Base-by-base conservation (phyloP, 139 green algal species). In the Picochlorum sp. region DNA sequence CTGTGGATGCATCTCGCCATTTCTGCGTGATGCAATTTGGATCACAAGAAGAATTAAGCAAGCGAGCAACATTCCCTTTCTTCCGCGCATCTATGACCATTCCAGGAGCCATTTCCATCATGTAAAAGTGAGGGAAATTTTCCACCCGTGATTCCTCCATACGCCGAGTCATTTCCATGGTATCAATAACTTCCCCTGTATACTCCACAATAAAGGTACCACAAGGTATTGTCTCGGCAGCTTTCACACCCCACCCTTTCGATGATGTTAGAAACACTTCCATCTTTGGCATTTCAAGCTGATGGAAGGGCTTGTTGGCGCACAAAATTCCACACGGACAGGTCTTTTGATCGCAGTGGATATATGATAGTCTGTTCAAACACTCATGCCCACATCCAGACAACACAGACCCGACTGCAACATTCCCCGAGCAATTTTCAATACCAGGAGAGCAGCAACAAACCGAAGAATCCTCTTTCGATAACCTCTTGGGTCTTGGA, bases 11-110 rank as follows among this genome's bases (percentile, higher is more conserved):
- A 50, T 85, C 84, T 64, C 70, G 81, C 88, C 88, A 95, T 68
- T 94, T 94, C 63, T 95, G 86, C 6, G 80, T 89, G 76, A 90
- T 82, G 71, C 86, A 94, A 70, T 96, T 96, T 31, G 89, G 86
- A 16, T 86, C 83, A 71, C 89, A 96, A 66, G 75, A 87, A 70
- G 68, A 84, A 80, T 95, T 95, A 50, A 96, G 75, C 52, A 95
- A 73, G 30, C 89, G 80, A 3, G 86, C 83, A 14, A 84, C 18
- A 69, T 86, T 93, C 63, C 87, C 88, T 60, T 86, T 88, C 49
- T 62, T 49, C 28, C 81, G 73, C 0, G 89, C 89, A 55, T 96
- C 89, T 41, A 96, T 90, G 69, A 90, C 86, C 45, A 88, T 72
- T 58, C 70, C 81, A 0, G 79, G 69, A 9, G 44, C 60, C 56